phyloP scores from a whole-genome alignment of 768 basidiomycete genomes.

The Tulasnella sp. region DNA sequence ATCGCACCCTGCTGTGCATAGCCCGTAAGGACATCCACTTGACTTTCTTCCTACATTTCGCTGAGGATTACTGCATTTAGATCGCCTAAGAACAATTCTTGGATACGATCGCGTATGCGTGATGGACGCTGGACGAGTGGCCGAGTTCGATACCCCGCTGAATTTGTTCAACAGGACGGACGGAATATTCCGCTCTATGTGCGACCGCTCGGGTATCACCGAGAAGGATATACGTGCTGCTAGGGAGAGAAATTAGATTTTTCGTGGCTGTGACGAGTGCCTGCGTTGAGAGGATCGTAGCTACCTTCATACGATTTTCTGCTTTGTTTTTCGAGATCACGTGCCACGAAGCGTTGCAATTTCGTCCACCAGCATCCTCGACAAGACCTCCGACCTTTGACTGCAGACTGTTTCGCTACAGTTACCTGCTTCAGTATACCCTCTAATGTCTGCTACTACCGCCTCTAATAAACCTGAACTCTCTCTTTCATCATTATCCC shows the following conservation, averaged over 20 bases:
- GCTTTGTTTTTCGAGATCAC: background rate
- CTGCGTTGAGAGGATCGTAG: background rate
- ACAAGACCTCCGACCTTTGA: background rate
- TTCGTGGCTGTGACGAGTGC: background rate
- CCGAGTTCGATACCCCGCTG: slow-evolving; percentile 79
- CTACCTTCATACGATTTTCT: background rate
- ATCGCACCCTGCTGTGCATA: slow-evolving; percentile 85
- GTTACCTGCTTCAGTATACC: background rate
- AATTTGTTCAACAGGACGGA: slow-evolving; percentile 59
- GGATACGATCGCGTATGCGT: slow-evolving; percentile 66
- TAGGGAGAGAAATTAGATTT: background rate
- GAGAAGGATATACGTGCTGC: slow-evolving; percentile 62
- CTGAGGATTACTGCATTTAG: slow-evolving; percentile 45
- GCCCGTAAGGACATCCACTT: slow-evolving; percentile 56
- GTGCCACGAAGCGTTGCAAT: background rate
- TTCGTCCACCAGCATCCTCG: background rate
- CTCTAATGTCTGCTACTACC: slow-evolving; percentile 8
- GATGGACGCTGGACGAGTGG: slow-evolving; percentile 34
- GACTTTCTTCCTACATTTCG: background rate
- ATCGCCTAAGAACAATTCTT: slow-evolving; percentile 85
- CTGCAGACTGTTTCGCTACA: slow-evolving; percentile 6
- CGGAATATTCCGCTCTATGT: slow-evolving; percentile 86
- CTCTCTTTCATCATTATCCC: slow-evolving; percentile 8
- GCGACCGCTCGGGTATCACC: slow-evolving; percentile 76
- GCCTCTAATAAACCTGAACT: background rate